Percentiles rank a stretch among this genome's conserved stretches.
These are phyloP conservation scores for Tetracladium marchalianum DNA, from an alignment of 495 filamentous ascomycete species.

Conservation along the genomic window DNA sequence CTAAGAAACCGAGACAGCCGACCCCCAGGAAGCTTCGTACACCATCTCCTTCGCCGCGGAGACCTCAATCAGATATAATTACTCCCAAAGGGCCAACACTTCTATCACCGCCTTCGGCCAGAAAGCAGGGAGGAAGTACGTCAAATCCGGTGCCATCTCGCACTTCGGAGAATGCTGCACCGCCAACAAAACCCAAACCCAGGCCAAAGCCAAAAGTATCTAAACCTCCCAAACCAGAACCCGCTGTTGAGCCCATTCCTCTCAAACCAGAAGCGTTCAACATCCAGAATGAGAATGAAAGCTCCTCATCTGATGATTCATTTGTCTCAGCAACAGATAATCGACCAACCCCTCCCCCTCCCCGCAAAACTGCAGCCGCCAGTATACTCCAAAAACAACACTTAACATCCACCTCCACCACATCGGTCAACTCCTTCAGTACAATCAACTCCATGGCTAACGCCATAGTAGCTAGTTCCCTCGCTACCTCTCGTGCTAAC, in stretches of 20 bases:
- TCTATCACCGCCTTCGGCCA: not conserved
- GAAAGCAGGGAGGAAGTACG: not conserved
- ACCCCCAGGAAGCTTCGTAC: not conserved
- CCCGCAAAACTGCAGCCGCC: constrained; percentile 6
- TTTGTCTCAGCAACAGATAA: constrained; percentile 20
- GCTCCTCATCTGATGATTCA: constrained; percentile 18
- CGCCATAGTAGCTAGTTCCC: constrained; percentile 77
- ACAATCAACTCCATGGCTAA: constrained; percentile 38
- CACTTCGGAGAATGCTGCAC: not conserved
- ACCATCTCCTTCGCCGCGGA: not conserved
- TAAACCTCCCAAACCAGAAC: not conserved
- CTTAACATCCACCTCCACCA: constrained; percentile 4
- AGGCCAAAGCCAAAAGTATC: constrained; percentile 1
- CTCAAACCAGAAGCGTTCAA: not conserved
- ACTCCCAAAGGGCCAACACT: constrained; percentile 2
- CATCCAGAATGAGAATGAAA: constrained; percentile 4
- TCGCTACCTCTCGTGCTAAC: constrained; percentile 59
- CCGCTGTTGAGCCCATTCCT: not conserved
- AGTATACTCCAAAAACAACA: not conserved
- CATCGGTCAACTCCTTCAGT: constrained; percentile 3
- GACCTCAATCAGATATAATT: not conserved
- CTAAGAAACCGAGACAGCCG: not conserved
- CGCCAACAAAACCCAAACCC: constrained; percentile 1
- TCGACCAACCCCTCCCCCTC: not conserved
- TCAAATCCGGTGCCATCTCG: no score